These are phyloP conservation scores for Catharanthus roseus DNA, from an alignment of 257 asterid species.

Conservation along the genomic window DNA sequence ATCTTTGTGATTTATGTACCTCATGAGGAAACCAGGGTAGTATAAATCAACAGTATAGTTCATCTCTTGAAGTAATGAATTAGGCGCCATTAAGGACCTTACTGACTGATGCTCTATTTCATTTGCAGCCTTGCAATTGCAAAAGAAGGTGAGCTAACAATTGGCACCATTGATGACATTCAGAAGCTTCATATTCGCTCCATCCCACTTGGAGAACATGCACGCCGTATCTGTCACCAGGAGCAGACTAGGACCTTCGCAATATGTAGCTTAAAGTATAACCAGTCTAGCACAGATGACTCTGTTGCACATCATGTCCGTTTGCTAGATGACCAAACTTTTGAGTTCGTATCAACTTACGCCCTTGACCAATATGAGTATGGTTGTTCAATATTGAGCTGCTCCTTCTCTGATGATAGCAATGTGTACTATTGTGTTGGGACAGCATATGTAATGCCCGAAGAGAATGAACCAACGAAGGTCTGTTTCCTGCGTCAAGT, in stretches of 20 bases:
- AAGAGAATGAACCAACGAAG: constrained; percentile 94
- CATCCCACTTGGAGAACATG: constrained; percentile 95
- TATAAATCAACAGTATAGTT: background rate
- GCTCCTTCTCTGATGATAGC: constrained; percentile 89
- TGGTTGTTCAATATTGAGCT: constrained; percentile 90
- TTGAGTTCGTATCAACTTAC: constrained; percentile 80
- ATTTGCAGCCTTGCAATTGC: constrained; percentile 89
- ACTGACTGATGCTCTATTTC: constrained; percentile 14
- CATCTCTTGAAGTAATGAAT: constrained; percentile 3
- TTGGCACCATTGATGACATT: constrained; percentile 96
- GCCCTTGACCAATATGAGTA: constrained; percentile 80
- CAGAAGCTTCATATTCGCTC: constrained; percentile 98
- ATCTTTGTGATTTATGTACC: background rate
- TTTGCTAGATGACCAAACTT: constrained; percentile 90
- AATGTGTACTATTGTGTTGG: constrained; percentile 90
- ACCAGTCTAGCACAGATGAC: constrained; percentile 70
- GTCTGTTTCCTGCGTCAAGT: constrained; percentile 24
- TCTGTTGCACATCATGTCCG: constrained; percentile 78
- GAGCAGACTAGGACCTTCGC: constrained; percentile 94
- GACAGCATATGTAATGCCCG: constrained; percentile 94
- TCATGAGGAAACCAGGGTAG: background rate
- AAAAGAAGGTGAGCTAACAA: constrained; percentile 91
- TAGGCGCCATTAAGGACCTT: constrained; percentile 5
- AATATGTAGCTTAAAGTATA: constrained; percentile 68
- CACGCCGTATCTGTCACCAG: constrained; percentile 97